These are phyloP conservation scores for Talaromyces sp. DNA, from an alignment of 2,329 filamentous ascomycete genomes.

Conservation along the genomic window DNA sequence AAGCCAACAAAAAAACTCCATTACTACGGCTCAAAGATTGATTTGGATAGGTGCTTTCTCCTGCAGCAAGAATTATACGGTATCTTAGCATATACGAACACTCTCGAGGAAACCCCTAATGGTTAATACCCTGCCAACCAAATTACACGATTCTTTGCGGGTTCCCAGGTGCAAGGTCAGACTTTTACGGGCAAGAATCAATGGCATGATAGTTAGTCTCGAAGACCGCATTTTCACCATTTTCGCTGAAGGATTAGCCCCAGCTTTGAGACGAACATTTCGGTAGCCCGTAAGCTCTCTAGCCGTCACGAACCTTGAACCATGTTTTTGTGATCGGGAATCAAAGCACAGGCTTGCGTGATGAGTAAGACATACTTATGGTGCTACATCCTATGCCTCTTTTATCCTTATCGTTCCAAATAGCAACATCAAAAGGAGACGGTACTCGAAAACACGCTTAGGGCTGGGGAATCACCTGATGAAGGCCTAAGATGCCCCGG, in stretches of 20 bases:
- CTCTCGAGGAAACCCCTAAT: background rate
- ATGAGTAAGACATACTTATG: background rate
- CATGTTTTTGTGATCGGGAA: background rate
- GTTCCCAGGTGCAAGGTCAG: background rate
- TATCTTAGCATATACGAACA: background rate
- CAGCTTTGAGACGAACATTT: background rate
- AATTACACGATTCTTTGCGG: background rate
- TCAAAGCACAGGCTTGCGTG: background rate
- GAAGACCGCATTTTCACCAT: background rate
- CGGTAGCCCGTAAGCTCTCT: background rate
- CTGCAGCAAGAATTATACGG: background rate
- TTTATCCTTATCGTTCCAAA: background rate
- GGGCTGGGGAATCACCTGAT: conserved; percentile 1
- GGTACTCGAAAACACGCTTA: background rate
- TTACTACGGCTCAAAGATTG: background rate
- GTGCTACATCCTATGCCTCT: background rate
- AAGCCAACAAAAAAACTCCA: too few species aligned
- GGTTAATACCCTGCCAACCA: background rate
- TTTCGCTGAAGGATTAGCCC: too few species aligned
- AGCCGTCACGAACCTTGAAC: background rate
- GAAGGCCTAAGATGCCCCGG: background rate
- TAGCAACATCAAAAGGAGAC: background rate
- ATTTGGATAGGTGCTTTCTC: background rate
- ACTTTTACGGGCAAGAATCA: background rate
- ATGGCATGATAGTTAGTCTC: background rate